Evolutionary conservation across 345 rosid genomes (phyloP).

Genomic region (Eutrema yunnanense): DNA sequence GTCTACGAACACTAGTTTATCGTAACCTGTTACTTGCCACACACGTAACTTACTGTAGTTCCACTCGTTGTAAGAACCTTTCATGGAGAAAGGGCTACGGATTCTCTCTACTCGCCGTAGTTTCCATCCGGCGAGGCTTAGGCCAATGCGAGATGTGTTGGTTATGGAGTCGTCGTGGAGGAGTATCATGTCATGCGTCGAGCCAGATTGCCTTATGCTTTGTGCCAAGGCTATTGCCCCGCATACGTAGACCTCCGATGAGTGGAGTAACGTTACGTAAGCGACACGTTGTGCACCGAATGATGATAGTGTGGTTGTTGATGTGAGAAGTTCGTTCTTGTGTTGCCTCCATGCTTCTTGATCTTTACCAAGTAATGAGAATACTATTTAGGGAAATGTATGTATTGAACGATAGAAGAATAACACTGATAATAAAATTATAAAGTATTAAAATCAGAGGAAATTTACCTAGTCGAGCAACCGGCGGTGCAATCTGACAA

Average conservation of each 20-base stretch:
- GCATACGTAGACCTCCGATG: conserved; percentile 78
- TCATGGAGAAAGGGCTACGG: conserved; percentile 52
- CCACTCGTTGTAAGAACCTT: conserved; percentile 76
- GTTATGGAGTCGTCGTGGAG: conserved; percentile 55
- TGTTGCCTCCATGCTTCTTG: conserved; percentile 6
- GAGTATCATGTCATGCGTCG: conserved; percentile 51
- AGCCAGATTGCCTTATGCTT: conserved; percentile 54
- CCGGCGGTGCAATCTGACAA: conserved; percentile 56
- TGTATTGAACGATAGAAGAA: neutral
- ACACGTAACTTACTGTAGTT: conserved; percentile 78
- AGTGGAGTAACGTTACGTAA: conserved; percentile 71
- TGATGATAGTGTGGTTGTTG: neutral
- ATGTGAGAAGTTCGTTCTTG: conserved; percentile 9
- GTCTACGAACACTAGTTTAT: conserved; percentile 67
- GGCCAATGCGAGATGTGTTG: conserved; percentile 36
- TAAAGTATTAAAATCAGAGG: neutral
- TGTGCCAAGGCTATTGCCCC: conserved; percentile 92
- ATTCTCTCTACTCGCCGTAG: conserved; percentile 43
- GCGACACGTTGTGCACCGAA: conserved; percentile 37
- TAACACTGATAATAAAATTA: neutral
- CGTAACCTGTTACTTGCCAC: conserved; percentile 58
- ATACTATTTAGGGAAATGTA: neutral
- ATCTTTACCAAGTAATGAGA: neutral
- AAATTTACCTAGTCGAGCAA: conserved; percentile 31
- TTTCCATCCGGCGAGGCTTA: conserved; percentile 61